Evolutionary conservation across 495 filamentous ascomycete species (phyloP), one percentile per base, ranked within the genome.

Genomic region (Chaetomium tenue): DNA sequence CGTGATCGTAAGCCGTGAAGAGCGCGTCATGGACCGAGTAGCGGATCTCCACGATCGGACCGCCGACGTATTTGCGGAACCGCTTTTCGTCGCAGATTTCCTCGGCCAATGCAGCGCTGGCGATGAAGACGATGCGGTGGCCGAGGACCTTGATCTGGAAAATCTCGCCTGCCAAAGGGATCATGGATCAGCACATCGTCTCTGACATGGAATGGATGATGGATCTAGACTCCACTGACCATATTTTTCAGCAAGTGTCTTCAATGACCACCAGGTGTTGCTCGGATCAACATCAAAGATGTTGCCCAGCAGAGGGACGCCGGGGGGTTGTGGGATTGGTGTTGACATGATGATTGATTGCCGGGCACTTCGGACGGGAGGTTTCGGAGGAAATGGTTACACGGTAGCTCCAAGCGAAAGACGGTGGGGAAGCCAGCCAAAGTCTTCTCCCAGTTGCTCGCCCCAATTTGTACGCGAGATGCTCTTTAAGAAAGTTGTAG

Each of bases 11-110:
- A 8, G 89, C 89, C 0, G 87, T 89, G 74, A 92, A 92, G 16
- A 92, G 79, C 5, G 88, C 81, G 68, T 89, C 86, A 60, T 85
- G 75, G 0, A 86, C 78, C 5, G 78, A 78, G 63, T 84, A 79
- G 53, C 89, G 81, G 51, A 90, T 78, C 72, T 91, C 76, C 16
- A 77, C 64, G 57, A 90, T 73, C 22, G 81, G 75, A 0, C 78
- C 78, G 30, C 77, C 75, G n/a, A 89, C 79, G 42, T 71, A 75
- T 68, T 92, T 92, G 11, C 76, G 72, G 74, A 91, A 93, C 52
- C 84, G 81, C 59, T 82, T 82, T 74, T 89, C 85, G 71, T 92
- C 81, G 75, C 87, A 91, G 26, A 87, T 66, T 61, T 91, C 89
- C 51, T 88, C 79, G 30, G 85, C 78, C 22, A 91, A 70, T 3